Evolutionary conservation across 1,139 yeast genomes (phyloP).

Genomic region (Pichia sp.): DNA sequence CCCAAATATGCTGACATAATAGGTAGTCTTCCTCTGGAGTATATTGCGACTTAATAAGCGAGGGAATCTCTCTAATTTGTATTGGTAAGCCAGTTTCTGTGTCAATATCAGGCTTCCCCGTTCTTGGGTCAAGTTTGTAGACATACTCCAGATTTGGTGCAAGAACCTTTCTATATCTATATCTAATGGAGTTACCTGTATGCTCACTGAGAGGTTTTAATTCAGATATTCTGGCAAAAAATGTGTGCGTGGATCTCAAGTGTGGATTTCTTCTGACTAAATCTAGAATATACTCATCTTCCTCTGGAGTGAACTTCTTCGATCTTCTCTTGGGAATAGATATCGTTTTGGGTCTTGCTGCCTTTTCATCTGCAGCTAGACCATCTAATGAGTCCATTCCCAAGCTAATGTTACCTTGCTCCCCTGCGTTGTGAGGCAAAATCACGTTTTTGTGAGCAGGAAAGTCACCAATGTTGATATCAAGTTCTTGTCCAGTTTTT

Average conservation of each 20-base stretch:
- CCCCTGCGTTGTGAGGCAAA: too few species aligned
- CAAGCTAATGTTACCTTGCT: too few species aligned
- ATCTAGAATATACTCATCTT: conserved; percentile 60
- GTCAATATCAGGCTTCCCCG: conserved; percentile 47
- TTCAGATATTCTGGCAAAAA: conserved; percentile 54
- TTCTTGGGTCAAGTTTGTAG: conserved; percentile 46
- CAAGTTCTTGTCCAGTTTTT: conserved; percentile 3
- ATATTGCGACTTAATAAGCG: conserved; percentile 53
- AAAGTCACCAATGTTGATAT: conserved; percentile 20
- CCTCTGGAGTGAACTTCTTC: conserved; percentile 44
- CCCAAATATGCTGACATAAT: conserved; percentile 37
- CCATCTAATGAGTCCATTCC: too few species aligned
- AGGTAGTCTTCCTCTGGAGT: conserved; percentile 63
- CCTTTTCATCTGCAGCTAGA: too few species aligned
- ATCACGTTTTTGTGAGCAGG: conserved; percentile 5
- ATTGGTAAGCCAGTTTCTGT: conserved; percentile 36
- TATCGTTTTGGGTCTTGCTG: too few species aligned
- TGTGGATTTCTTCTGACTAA: conserved; percentile 60
- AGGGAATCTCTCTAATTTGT: conserved; percentile 38
- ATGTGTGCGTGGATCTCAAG: conserved; percentile 57
- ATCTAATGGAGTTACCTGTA: conserved; percentile 68
- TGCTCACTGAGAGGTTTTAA: conserved; percentile 46
- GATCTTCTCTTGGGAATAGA: conserved; percentile 14
- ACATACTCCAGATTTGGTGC: conserved; percentile 46
- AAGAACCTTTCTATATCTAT: conserved; percentile 56